phyloP scores from a whole-genome alignment of 1,139 yeast species.

The Geotrichum europaeum region DNA sequence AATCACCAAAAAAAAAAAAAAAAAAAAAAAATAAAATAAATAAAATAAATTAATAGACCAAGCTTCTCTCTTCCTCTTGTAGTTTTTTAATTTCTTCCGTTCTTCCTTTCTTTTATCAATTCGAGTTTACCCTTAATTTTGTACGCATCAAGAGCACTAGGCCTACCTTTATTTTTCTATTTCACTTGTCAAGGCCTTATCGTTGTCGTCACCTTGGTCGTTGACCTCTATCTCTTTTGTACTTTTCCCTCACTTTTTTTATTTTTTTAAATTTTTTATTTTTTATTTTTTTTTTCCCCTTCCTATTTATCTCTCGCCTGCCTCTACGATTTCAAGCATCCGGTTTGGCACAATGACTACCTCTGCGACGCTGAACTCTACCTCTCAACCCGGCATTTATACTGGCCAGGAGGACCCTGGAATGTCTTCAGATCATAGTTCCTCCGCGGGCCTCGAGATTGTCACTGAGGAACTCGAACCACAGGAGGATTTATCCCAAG shows the following conservation, averaged over 20 bases:
- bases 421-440: background rate
- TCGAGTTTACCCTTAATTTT: too few relatives aligned
- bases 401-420: background rate
- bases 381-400: background rate
- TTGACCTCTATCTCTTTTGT: too few relatives aligned
- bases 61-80: background rate
- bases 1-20: too few relatives aligned
- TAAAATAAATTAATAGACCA: background rate
- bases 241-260: background rate
- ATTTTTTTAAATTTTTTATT: background rate
- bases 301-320: background rate
- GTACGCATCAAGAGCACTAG: too few relatives aligned
- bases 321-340: background rate
- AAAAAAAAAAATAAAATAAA: background rate
- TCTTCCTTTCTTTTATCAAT: background rate
- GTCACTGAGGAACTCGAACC: conserved; percentile 4
- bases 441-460: background rate
- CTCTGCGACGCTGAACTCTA: background rate
- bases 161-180: background rate
- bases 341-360: background rate
- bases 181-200: too few relatives aligned
- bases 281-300: background rate
- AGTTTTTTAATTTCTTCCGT: background rate
- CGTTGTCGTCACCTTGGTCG: too few relatives aligned
- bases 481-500: background rate